Conservation (phyloP, 805 yeast species). For the Candida sphagnicola region DNA sequence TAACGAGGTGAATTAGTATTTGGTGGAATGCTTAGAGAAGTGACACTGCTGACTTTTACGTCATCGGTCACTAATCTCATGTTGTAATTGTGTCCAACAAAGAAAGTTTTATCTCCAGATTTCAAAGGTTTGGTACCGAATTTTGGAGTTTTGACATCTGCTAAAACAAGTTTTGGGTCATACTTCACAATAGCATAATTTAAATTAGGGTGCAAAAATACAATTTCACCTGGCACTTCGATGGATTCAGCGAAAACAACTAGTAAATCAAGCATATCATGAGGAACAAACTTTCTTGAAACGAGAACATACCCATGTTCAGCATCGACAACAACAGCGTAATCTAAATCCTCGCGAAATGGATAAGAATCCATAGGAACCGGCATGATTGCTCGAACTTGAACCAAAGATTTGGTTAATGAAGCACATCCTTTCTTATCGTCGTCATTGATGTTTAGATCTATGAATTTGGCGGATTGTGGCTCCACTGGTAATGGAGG, state of each 20-base stretch:
- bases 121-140: slow-evolving; percentile 53
- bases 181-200: slow-evolving; percentile 82
- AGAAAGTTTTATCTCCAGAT: slow-evolving; percentile 74
- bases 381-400: slow-evolving; percentile 62
- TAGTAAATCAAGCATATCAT: slow-evolving; percentile 71
- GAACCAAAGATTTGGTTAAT: slow-evolving; percentile 66
- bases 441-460: slow-evolving; percentile 55
- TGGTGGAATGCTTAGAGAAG: slow-evolving; percentile 70
- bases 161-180: slow-evolving; percentile 69
- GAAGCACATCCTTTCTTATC: slow-evolving; percentile 44
- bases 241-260: slow-evolving; percentile 84
- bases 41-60: slow-evolving; percentile 72
- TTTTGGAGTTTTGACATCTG: slow-evolving; percentile 67
- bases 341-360: slow-evolving; percentile 54
- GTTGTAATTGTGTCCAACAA: slow-evolving; percentile 75
- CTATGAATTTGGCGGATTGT: slow-evolving; percentile 65
- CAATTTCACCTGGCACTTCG: slow-evolving; percentile 73
- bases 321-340: slow-evolving; percentile 82
- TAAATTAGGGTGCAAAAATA: slow-evolving; percentile 81
- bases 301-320: slow-evolving; percentile 74
- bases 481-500: slow-evolving; percentile 51
- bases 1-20: slow-evolving; percentile 70
- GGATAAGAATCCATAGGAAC: slow-evolving; percentile 75
- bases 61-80: slow-evolving; percentile 68
- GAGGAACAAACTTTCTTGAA: slow-evolving; percentile 77